Conservation (phyloP, 164 flowering plant species). For the Tetracentron sinense region DNA sequence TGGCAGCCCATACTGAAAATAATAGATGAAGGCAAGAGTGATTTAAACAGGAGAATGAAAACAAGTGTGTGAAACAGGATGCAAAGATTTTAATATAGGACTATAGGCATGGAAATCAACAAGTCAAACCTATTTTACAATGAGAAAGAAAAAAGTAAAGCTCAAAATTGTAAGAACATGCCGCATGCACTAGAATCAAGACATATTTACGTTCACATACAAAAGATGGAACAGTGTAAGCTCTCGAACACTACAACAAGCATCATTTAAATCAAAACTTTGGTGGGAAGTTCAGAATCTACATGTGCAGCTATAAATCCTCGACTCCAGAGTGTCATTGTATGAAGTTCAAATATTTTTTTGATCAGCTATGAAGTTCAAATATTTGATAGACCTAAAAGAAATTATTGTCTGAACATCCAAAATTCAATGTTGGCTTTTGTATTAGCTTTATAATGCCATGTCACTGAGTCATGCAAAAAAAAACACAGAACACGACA, state of each 20-base stretch:
- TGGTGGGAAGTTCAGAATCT: no score
- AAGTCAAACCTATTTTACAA: background rate
- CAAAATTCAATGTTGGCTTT: background rate
- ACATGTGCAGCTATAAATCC: no score
- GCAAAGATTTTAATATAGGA: background rate
- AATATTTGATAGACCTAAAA: background rate
- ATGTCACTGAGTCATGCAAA: background rate
- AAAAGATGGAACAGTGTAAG: no score
- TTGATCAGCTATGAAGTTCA: no score
- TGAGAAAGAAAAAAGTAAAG: background rate
- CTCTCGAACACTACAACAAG: no score
- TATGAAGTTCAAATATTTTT: no score
- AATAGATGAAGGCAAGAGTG: background rate
- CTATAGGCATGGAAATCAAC: background rate
- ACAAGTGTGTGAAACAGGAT: background rate
- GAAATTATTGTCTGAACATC: background rate
- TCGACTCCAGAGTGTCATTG: background rate
- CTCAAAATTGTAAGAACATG: background rate
- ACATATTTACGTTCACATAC: no score
- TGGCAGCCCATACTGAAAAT: conserved; percentile 81
- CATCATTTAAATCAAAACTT: no score
- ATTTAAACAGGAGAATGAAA: background rate
- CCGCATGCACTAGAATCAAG: background rate
- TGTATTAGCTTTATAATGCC: background rate
- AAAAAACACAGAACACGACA: background rate